Evolutionary conservation across 805 yeast genomes (phyloP), one percentile per base, ranked within the genome.

Genomic region (Barnettozyma sp.): DNA sequence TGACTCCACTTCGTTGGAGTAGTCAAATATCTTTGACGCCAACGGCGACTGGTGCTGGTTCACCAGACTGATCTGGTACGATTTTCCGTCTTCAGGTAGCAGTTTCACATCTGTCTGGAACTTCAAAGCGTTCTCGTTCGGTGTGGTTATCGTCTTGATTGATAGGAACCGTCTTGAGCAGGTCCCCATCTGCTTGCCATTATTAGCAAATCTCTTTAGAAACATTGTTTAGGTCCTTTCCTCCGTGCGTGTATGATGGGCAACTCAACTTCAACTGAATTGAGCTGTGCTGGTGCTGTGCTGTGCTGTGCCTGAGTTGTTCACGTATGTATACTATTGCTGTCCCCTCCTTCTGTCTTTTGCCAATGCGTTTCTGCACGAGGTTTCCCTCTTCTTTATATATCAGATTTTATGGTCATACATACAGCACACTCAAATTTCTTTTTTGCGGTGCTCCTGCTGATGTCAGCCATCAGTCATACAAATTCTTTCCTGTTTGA

Each of bases 121-220:
- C 51, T 82, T 82, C 37, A 82, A 58, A 1, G 92, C 87, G 55
- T 82, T 76, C 35, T 76, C 83, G 50, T 81, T 81, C 11, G 92
- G 92, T 0, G 92, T 82, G 2, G 78, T 63, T 14, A 70, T 52
- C 0, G 85, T 62, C 43, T 70, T 63, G 30, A 66, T 56, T 3
- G 54, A 47, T 7, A 50, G 43, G 12, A 27, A n/a, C n/a, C n/a
- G 34, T 13, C 30, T 36, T 9, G 15, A 25, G 16, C n/a, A 29
- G 8, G 12, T 20, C 7, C 4, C 8, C 14, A 18, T 8, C 10
- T 16, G 14, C 23, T 29, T 29, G 9, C 13, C 21, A 17, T 17
- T 27, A 18, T 18, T 29, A n/a, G 24, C n/a, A 19, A 20, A 13
- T 30, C 32, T 35, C 16, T 13, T 35, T 28, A 35, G 26, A 20